phyloP scores from a whole-genome alignment of 164 flowering plant species.

The Amborella trichopoda region DNA sequence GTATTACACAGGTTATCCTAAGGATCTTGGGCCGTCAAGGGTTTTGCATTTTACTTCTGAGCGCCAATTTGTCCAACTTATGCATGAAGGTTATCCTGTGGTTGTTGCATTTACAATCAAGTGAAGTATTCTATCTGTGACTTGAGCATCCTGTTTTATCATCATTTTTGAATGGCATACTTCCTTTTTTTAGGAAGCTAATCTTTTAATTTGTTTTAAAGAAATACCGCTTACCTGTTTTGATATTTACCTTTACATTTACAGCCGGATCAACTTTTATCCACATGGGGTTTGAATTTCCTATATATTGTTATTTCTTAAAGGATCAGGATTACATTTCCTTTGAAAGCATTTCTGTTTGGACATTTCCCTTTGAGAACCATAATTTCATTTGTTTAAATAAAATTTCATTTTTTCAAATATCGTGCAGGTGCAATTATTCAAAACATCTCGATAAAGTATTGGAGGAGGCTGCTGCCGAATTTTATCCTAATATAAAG shows the following conservation, averaged over 20 bases:
- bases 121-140: constrained; percentile 17
- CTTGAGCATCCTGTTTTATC: too few species aligned
- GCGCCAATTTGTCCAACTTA: constrained; percentile 81
- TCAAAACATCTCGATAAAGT: constrained; percentile 71
- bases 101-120: constrained; percentile 87
- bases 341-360: too few species aligned
- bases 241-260: too few species aligned
- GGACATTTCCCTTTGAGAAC: too few species aligned
- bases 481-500: constrained; percentile 70
- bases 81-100: constrained; percentile 74
- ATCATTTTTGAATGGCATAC: too few species aligned
- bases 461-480: constrained; percentile 80
- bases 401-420: too few species aligned
- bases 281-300: too few species aligned
- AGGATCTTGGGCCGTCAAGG: constrained; percentile 80
- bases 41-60: constrained; percentile 81
- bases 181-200: not conserved
- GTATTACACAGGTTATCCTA: constrained; percentile 90
- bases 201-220: not conserved
- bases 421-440: constrained; percentile 42
- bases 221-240: too few species aligned
- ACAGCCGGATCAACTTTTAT: too few species aligned
- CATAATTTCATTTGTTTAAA: too few species aligned
- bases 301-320: too few species aligned
- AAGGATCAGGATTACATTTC: too few species aligned